These are phyloP conservation scores for Odonthalia washingtoniensis DNA, from an alignment of 31 red algal genomes.

Conservation along the genomic window DNA sequence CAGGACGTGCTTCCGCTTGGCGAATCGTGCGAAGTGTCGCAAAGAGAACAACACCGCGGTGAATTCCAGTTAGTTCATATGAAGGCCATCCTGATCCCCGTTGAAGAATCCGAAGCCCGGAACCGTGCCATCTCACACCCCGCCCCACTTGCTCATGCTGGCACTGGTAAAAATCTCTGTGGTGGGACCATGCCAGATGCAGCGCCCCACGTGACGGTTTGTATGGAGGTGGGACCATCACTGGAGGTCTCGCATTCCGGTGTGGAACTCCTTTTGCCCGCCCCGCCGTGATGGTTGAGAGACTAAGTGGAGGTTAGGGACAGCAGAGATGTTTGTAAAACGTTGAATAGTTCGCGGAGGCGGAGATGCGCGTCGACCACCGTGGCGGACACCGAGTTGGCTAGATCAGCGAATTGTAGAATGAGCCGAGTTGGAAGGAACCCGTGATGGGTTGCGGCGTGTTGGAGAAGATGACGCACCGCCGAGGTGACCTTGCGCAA, in stretches of 20 bases:
- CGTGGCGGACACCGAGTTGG: slow-evolving; percentile 12
- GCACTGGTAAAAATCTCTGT: not conserved
- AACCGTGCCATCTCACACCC: not conserved
- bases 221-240: not conserved
- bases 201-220: slow-evolving; percentile 11
- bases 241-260: slow-evolving; percentile 1
- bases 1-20: not conserved
- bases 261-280: not conserved
- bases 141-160: slow-evolving; percentile 10
- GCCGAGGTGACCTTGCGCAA: not conserved
- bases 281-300: not conserved
- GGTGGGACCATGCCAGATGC: not conserved
- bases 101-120: slow-evolving; percentile 17
- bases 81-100: slow-evolving; percentile 9
- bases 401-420: slow-evolving; percentile 32
- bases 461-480: slow-evolving; percentile 1
- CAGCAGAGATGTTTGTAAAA: not conserved
- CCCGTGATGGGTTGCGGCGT: slow-evolving; percentile 17
- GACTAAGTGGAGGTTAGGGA: not conserved
- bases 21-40: not conserved
- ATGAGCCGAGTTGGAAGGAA: slow-evolving; percentile 1
- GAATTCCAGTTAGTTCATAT: slow-evolving; percentile 28
- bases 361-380: slow-evolving; percentile 32
- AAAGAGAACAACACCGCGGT: not conserved
- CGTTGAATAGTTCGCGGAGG: slow-evolving; percentile 18